Evolutionary conservation across 176 grass and related monocot species (phyloP).

Genomic region (Eragrostis nindensis): DNA sequence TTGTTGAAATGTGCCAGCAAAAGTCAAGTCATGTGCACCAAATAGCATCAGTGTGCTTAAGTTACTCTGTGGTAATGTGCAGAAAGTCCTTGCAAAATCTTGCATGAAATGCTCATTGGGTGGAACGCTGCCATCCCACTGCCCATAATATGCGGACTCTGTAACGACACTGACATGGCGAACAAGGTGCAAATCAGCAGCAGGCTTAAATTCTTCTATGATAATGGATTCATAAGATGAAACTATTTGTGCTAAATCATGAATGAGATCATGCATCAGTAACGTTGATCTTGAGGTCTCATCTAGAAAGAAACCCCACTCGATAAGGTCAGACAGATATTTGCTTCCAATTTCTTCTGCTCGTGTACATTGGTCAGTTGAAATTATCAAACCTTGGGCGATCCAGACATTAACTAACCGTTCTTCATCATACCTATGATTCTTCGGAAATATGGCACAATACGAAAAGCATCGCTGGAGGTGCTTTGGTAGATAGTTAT

Average conservation of each 20-base stretch:
- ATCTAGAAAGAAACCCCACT: conserved; percentile 20
- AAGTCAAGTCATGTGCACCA: conserved; percentile 1
- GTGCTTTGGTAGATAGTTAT: conserved; percentile 3
- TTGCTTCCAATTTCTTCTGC: conserved; percentile 18
- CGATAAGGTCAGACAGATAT: conserved; percentile 11
- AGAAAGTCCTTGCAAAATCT: background rate
- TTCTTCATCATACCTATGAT: background rate
- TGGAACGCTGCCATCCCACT: background rate
- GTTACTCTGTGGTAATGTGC: background rate
- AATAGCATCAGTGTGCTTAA: background rate
- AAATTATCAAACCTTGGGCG: conserved; percentile 25
- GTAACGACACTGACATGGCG: conserved; percentile 15
- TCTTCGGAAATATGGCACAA: conserved; percentile 34
- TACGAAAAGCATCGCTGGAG: conserved; percentile 34
- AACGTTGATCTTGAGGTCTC: background rate
- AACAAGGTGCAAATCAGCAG: background rate
- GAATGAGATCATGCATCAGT: conserved; percentile 9
- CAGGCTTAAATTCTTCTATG: background rate
- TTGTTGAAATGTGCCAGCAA: background rate
- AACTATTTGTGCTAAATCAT: conserved; percentile 24
- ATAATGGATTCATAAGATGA: conserved; percentile 20
- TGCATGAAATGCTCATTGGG: background rate
- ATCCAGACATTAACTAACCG: conserved; percentile 39
- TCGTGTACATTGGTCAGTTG: background rate
- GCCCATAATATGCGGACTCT: background rate